Evolutionary conservation across 805 yeast genomes (phyloP).

Genomic region (Ogataea methylovora): DNA sequence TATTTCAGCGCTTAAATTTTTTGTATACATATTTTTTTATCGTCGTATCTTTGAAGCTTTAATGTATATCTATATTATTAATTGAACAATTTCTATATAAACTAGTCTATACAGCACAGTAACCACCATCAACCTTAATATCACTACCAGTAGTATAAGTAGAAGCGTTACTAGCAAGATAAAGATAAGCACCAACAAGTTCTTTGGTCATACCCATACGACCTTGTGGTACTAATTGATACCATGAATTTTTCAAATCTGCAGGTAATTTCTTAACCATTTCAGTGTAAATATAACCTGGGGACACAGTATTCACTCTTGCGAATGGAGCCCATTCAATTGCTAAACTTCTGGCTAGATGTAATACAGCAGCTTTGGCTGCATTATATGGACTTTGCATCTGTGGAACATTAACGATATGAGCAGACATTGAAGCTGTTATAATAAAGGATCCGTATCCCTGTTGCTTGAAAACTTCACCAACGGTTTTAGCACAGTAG

Average conservation of each 20-base stretch:
- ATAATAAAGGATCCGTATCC: conserved; percentile 72
- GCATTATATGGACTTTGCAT: conserved; percentile 81
- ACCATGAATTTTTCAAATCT: conserved; percentile 42
- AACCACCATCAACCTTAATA: conserved; percentile 74
- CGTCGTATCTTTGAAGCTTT: no score
- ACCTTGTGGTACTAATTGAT: conserved; percentile 53
- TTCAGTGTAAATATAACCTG: conserved; percentile 81
- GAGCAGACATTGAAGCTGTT: conserved; percentile 89
- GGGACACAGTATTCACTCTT: conserved; percentile 75
- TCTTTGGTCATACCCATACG: conserved; percentile 71
- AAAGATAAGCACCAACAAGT: conserved; percentile 71
- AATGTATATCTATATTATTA: no score
- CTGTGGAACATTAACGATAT: conserved; percentile 81
- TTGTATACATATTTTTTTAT: no score
- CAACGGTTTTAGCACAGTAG: conserved; percentile 70
- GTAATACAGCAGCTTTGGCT: conserved; percentile 78
- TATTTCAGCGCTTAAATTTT: no score
- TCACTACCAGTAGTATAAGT: conserved; percentile 77
- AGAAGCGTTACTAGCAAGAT: conserved; percentile 75
- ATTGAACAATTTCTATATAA: no score
- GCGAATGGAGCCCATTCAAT: conserved; percentile 88
- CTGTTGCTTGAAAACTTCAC: conserved; percentile 64
- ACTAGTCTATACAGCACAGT: conserved; percentile 39
- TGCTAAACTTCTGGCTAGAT: conserved; percentile 70
- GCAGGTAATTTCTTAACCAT: conserved; percentile 42